Percentiles rank a stretch among this genome's conserved stretches.
Conservation (phyloP, 768 basidiomycete genomes). For the Hygrophoropsis aurantiaca region DNA sequence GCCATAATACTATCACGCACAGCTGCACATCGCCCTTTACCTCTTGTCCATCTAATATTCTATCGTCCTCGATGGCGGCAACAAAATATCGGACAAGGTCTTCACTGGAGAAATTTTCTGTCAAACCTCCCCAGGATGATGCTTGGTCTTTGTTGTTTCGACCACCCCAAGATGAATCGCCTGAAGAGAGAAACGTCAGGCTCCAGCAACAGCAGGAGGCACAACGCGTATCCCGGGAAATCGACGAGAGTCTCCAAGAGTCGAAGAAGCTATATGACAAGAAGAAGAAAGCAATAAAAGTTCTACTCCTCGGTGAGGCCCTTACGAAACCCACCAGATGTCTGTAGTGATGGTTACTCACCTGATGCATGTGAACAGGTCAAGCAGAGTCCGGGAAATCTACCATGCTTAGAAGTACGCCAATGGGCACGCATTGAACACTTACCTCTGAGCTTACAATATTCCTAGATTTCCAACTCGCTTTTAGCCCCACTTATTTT, state of each 20-base stretch:
- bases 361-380: conserved; percentile 13
- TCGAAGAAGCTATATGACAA: conserved; percentile 17
- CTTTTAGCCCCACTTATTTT: conserved; percentile 63
- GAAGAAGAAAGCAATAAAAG: conserved; percentile 27
- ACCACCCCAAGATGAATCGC: conserved; percentile 15
- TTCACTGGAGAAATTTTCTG: not conserved
- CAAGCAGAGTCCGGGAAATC: conserved; percentile 33
- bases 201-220: conserved; percentile 24
- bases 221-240: conserved; percentile 18
- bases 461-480: conserved; percentile 61
- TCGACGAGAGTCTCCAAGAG: conserved; percentile 29
- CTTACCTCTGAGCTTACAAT: not conserved
- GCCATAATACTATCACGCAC: not conserved
- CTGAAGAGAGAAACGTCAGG: conserved; percentile 1
- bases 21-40: not conserved
- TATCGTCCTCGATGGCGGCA: not conserved
- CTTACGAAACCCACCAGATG: rapidly evolving
- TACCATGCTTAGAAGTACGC: conserved; percentile 28
- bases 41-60: not conserved
- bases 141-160: conserved; percentile 23
- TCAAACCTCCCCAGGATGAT: conserved; percentile 11
- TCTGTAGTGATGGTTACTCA: not conserved
- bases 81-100: not conserved
- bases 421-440: too few relatives aligned
- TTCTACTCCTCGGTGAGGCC: conserved; percentile 24